Conservation (phyloP, 202 grass and related monocot species). For the Zizania palustris region DNA sequence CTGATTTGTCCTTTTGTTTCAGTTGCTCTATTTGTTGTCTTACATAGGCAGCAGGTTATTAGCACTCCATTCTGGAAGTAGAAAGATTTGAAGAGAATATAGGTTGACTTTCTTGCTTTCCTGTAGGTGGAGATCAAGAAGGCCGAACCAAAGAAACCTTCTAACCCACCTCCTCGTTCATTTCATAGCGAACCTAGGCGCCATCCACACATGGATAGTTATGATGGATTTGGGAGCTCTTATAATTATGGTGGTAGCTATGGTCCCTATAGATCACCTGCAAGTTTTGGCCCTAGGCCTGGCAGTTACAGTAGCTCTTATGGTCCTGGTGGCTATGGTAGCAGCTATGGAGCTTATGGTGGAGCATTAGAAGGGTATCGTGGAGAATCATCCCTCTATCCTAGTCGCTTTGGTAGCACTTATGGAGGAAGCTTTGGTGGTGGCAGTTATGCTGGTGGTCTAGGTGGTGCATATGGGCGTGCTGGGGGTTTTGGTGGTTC, state of each 20-base stretch:
- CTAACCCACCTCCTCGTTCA: conserved; percentile 63
- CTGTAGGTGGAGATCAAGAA: conserved; percentile 94
- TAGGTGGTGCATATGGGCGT: conserved; percentile 56
- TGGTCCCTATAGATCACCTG: conserved; percentile 70
- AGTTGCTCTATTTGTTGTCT: conserved; percentile 35
- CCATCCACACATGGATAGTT: conserved; percentile 48
- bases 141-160: conserved; percentile 93
- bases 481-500: conserved; percentile 55
- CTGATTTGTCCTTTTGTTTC: conserved; percentile 30
- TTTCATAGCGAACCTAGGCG: conserved; percentile 62
- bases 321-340: conserved; percentile 60
- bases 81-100: conserved; percentile 43
- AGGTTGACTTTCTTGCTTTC: conserved; percentile 68
- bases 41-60: conserved; percentile 48
- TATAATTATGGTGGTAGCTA: conserved; percentile 55
- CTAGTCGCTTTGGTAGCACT: conserved; percentile 52
- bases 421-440: conserved; percentile 38
- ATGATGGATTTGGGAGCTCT: conserved; percentile 66
- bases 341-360: conserved; percentile 69
- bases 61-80: conserved; percentile 50
- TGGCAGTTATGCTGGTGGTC: conserved; percentile 42
- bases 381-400: conserved; percentile 53
- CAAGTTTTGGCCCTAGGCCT: conserved; percentile 68
- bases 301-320: conserved; percentile 54
- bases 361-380: conserved; percentile 60